Base-by-base conservation (phyloP, 345 rosid genomes). In the Corchorus capsularis region DNA sequence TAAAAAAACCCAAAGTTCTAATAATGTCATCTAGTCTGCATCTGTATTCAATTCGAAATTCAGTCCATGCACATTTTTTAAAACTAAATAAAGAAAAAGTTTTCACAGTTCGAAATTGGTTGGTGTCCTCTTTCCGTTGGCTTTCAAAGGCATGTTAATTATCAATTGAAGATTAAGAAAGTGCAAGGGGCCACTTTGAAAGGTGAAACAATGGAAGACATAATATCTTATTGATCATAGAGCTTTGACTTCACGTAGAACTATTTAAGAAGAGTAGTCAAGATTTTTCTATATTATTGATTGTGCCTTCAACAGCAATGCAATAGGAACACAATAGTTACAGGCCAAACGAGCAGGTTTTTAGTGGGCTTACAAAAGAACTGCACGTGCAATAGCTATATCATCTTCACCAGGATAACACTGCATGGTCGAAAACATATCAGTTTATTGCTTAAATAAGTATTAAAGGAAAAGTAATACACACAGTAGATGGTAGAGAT, bases 381-480 rank as follows among this genome's bases (percentile, higher is more conserved):
- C 76, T 71, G 92, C 97, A 70, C 94, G 83, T 79, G 95, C 93
- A 81, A 96, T 85, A 27, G 97, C 99, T 57, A 92, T 79, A 85
- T 96, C 99, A 79, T 94, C 99, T 91, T 96, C 99, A 43, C 97
- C 94, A 1, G 99, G 99, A 89, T 92, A 96, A 82, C 99, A 93
- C 99, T 96, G 95, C 83, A 82, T n/a, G 61, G 63, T 79, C 61
- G 35, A 75, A 67, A 79, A 77, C 12, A 71, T 32, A 71, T 72
- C 34, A 78, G 64, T 50, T 60, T 7, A 66, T 53, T n/a, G n/a
- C n/a, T n/a, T n/a, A n/a, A n/a, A n/a, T 62, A 72, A 50, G 47
- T 32, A 61, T 50, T 59, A 27, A 68, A 39, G 54, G 74, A 13
- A 54, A 69, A 68, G 64, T 17, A 62, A 71, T 6, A 47, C 35